Percentiles rank a stretch among this genome's conserved stretches.
These are phyloP conservation scores for Acer saccharum DNA, from an alignment of 345 rosid species.

Conservation along the genomic window DNA sequence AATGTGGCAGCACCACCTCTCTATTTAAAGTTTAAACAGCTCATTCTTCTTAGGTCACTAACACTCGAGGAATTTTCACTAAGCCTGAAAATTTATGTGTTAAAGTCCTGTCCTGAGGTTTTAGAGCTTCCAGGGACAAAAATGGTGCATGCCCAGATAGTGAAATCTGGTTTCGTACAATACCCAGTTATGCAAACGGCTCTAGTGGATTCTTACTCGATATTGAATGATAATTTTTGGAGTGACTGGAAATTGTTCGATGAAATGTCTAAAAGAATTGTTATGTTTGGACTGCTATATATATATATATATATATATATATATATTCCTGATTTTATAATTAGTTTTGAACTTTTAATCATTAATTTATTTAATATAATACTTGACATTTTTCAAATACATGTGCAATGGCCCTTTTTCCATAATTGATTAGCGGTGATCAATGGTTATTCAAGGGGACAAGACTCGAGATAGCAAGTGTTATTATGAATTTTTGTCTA, in stretches of 20 bases:
- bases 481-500: too few relatives aligned
- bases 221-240: slow-evolving; percentile 37
- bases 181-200: slow-evolving; percentile 80
- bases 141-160: too few relatives aligned
- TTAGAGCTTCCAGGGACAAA: slow-evolving; percentile 36
- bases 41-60: background rate
- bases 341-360: too few relatives aligned
- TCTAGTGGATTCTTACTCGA: slow-evolving; percentile 67
- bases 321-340: too few relatives aligned
- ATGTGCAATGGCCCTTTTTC: too few relatives aligned
- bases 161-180: slow-evolving; percentile 35
- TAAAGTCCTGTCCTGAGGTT: slow-evolving; percentile 48
- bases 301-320: slow-evolving; percentile 22
- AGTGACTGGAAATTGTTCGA: slow-evolving; percentile 67
- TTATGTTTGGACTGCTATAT: slow-evolving; percentile 87
- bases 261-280: slow-evolving; percentile 66
- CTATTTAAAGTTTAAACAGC: slow-evolving; percentile 39
- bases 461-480: too few relatives aligned
- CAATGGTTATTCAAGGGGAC: too few relatives aligned
- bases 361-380: too few relatives aligned
- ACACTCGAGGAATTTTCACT: slow-evolving; percentile 32
- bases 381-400: too few relatives aligned
- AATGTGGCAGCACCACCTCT: background rate
- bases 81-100: slow-evolving; percentile 42
- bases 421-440: too few relatives aligned